Evolutionary conservation across 2,329 filamentous ascomycete species (phyloP).

Genomic region (Davidsoniella australis): DNA sequence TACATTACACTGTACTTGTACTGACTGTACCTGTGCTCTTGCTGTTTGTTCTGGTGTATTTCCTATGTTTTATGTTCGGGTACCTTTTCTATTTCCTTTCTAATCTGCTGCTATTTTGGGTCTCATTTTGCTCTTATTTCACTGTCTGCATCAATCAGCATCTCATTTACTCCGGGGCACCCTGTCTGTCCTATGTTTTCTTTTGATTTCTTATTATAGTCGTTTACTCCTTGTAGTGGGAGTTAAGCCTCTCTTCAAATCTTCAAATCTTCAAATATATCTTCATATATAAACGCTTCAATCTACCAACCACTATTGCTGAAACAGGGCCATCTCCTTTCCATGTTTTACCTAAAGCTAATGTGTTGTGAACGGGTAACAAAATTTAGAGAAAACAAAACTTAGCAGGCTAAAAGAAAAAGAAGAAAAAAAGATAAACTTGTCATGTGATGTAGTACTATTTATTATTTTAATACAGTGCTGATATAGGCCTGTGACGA

Average conservation of each 20-base stretch:
- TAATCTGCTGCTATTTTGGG: neutral
- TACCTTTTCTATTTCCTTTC: neutral
- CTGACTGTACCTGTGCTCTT: constrained; percentile 8
- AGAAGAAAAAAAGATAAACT: too few species aligned
- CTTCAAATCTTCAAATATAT: too few species aligned
- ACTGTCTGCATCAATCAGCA: neutral
- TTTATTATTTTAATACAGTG: too few species aligned
- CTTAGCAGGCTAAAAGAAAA: too few species aligned
- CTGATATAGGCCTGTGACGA: too few species aligned
- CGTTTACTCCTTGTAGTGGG: neutral
- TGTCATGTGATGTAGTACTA: too few species aligned
- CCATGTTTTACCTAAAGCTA: too few species aligned
- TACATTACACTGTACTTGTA: constrained; percentile 9
- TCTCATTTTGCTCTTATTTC: neutral
- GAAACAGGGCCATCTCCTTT: neutral
- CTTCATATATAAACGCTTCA: neutral
- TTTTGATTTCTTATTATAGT: neutral
- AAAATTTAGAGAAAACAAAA: too few species aligned
- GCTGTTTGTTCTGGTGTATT: neutral
- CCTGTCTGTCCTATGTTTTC: neutral
- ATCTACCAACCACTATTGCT: neutral
- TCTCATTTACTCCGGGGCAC: neutral
- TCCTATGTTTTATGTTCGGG: neutral
- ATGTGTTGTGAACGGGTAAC: too few species aligned
- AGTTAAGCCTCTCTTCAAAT: neutral